These are phyloP conservation scores for Viola odorata DNA, from an alignment of 345 rosid genomes.

Conservation along the genomic window DNA sequence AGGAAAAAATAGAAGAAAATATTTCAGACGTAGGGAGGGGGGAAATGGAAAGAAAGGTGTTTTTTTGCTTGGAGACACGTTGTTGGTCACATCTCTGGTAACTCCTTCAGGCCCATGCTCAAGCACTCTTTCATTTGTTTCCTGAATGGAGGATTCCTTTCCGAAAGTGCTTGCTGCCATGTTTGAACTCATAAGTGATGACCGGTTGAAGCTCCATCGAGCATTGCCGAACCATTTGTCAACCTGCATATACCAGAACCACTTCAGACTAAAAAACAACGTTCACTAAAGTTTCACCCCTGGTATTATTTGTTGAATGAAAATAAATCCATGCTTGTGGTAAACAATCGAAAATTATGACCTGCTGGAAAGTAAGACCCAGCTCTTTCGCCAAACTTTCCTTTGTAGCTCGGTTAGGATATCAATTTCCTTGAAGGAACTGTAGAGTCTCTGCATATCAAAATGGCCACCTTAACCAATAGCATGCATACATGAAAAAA, in stretches of 20 bases:
- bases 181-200: slow-evolving; percentile 20
- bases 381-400: slow-evolving; percentile 66
- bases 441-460: slow-evolving; percentile 46
- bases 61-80: slow-evolving; percentile 12
- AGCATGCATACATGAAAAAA: too few species aligned
- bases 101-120: not conserved
- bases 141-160: slow-evolving; percentile 18
- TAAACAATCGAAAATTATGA: slow-evolving; percentile 17
- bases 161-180: slow-evolving; percentile 14
- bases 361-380: slow-evolving; percentile 58
- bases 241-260: slow-evolving; percentile 45
- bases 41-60: too few species aligned
- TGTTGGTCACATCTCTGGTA: not conserved
- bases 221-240: slow-evolving; percentile 73
- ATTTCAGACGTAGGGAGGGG: too few species aligned
- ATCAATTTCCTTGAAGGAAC: slow-evolving; percentile 55
- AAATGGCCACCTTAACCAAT: slow-evolving; percentile 11
- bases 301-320: not conserved
- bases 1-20: too few species aligned
- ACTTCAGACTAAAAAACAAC: not conserved
- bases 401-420: slow-evolving; percentile 56
- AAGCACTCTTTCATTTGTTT: not conserved
- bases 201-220: slow-evolving; percentile 62
- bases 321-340: not conserved
- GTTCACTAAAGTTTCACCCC: not conserved